Percentiles rank a stretch among this genome's conserved stretches.
Evolutionary conservation across 2,329 filamentous ascomycete genomes (phyloP).

Genomic region (Talaromyces sp.): DNA sequence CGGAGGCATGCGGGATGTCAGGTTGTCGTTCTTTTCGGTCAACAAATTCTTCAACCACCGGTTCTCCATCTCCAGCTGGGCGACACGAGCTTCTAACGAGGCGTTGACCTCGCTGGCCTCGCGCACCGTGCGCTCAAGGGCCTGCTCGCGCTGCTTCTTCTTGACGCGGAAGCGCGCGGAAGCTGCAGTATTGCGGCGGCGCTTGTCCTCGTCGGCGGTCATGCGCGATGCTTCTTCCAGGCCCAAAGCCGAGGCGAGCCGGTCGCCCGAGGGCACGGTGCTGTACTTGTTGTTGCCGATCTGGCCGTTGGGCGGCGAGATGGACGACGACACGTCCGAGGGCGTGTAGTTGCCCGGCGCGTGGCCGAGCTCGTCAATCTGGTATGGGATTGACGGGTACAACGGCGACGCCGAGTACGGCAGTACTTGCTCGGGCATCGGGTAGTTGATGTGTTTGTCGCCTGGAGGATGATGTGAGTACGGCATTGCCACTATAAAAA

Average conservation of each 20-base stretch:
- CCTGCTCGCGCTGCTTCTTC: conserved; percentile 92
- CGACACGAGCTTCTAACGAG: conserved; percentile 67
- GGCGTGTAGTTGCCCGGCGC: conserved; percentile 32
- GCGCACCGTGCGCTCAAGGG: conserved; percentile 73
- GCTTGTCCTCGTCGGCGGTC: conserved; percentile 87
- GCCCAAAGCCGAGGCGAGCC: conserved; percentile 44
- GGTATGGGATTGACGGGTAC: conserved; percentile 34
- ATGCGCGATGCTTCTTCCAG: conserved; percentile 50
- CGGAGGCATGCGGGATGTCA: conserved; percentile 9
- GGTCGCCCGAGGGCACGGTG: conserved; percentile 33
- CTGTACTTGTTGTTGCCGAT: conserved; percentile 38
- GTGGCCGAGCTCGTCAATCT: conserved; percentile 23
- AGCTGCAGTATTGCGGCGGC: conserved; percentile 81
- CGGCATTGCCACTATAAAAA: neutral
- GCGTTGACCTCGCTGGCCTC: conserved; percentile 77
- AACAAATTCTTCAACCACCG: conserved; percentile 76
- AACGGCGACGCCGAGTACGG: conserved; percentile 33
- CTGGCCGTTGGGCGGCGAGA: conserved; percentile 35
- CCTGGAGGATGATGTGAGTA: conserved; percentile 25
- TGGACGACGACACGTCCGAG: conserved; percentile 39
- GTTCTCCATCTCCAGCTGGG: conserved; percentile 73
- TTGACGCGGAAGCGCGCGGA: conserved; percentile 90
- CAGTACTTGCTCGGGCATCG: conserved; percentile 33
- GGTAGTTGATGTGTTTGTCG: conserved; percentile 35
- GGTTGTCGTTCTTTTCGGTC: conserved; percentile 66